Evolutionary conservation across 2,329 filamentous ascomycete species (phyloP), one percentile per base, ranked within the genome.

Genomic region (Diplodia scrobiculata): DNA sequence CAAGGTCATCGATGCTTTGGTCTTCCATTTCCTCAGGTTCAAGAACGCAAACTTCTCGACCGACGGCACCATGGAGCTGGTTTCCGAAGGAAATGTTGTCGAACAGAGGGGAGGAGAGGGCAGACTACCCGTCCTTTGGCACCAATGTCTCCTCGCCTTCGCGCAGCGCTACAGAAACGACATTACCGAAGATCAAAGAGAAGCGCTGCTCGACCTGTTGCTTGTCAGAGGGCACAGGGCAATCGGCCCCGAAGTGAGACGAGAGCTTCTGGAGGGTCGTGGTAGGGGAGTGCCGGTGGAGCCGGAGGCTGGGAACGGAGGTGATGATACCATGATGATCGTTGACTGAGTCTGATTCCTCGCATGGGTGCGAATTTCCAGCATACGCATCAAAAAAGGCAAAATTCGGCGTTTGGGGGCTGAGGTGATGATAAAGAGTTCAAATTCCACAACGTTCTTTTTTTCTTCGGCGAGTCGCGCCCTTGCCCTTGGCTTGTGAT

Each of bases 1-100:
- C 81, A 94, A 96, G 78, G 94, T 97, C 64, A 88, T 99, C 59
- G 95, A 99, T 72, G 89, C 92, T 1, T 82, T 98, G 1, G 95
- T 99, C 10, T 98, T 98, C 81, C 94, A 99, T 78, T 99, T 99
- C 78, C 78, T 98, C 68, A 89, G 95, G 17, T 97, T 97, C 82
- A 86, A 91, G 38, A 90, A 86, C 63, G 82, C 85, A 36, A 87
- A 89, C 65, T 80, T 79, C 32, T 87, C 88, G 81, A 78, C 82
- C 10, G 81, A 81, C n/a, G 73, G 70, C 0, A 72, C 72, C 32
- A 72, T 70, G 58, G 68, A 36, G 59, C 29, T 62, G 9, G 41
- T 62, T 25, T 50, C 68, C 38, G 58, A 62, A n/a, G 58, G 27
- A 2, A 64, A 68, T 7, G 72, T 74, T 5, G 75, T 73, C 36